Conservation (phyloP, 495 filamentous ascomycete genomes). For the Bombardia bombarda region DNA sequence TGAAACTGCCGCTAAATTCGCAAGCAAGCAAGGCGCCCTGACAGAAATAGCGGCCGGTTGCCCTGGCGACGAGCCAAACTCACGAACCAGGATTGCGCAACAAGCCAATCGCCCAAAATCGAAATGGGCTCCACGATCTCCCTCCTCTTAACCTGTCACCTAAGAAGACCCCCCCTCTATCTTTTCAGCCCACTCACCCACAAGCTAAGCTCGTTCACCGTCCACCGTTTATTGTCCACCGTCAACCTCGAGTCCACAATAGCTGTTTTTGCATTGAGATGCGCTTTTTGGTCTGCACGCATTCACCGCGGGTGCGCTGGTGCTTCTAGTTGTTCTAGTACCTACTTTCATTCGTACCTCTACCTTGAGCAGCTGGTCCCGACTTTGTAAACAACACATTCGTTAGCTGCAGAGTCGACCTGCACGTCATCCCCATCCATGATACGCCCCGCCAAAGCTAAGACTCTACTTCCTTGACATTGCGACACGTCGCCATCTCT, state of each 20-base stretch:
- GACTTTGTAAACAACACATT: constrained; percentile 8
- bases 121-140: neutral
- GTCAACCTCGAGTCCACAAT: neutral
- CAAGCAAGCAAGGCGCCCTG: no score
- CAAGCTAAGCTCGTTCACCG: neutral
- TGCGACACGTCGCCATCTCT: constrained; percentile 5
- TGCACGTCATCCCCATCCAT: constrained; percentile 26
- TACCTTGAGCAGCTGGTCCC: neutral
- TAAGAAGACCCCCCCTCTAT: neutral
- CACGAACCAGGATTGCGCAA: neutral
- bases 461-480: constrained; percentile 10
- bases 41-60: no score
- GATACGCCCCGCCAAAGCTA: constrained; percentile 19
- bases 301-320: constrained; percentile 6
- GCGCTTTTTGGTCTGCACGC: constrained; percentile 5
- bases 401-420: constrained; percentile 15
- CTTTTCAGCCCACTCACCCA: neutral
- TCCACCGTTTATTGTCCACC: neutral
- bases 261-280: constrained; percentile 10
- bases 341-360: neutral
- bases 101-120: neutral
- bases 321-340: neutral
- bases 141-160: neutral
- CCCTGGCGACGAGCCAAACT: neutral
- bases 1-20: neutral